Conservation (phyloP, 2,329 filamentous ascomycete genomes). For the Chalaropsis thielavioides region DNA sequence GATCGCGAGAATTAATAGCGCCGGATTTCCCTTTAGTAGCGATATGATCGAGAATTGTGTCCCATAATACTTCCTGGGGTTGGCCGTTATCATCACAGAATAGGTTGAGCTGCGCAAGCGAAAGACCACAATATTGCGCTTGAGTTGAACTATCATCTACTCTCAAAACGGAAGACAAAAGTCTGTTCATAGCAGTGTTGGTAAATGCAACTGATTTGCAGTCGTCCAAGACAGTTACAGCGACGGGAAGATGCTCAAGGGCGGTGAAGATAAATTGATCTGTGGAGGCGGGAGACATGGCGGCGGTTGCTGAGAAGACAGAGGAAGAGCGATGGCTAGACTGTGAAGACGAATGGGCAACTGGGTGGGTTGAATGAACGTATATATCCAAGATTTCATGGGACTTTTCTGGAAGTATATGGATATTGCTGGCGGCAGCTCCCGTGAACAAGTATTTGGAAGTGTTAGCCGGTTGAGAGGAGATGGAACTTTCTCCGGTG, state of each 20-base stretch:
- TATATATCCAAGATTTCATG: background rate
- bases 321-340: background rate
- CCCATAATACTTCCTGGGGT: slow-evolving; percentile 45
- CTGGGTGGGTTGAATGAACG: background rate
- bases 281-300: slow-evolving; percentile 35
- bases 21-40: slow-evolving; percentile 21
- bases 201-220: slow-evolving; percentile 57
- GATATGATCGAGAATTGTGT: slow-evolving; percentile 42
- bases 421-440: background rate
- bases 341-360: background rate
- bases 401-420: background rate
- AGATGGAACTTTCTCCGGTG: background rate
- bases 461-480: background rate
- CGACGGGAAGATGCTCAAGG: slow-evolving; percentile 60
- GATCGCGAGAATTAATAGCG: background rate
- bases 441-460: background rate
- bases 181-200: slow-evolving; percentile 59
- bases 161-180: slow-evolving; percentile 30
- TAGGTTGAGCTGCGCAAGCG: slow-evolving; percentile 54
- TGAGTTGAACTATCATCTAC: background rate
- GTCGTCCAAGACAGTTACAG: slow-evolving; percentile 52
- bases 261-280: slow-evolving; percentile 49
- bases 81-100: slow-evolving; percentile 56
- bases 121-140: slow-evolving; percentile 3
- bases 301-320: background rate